These are phyloP conservation scores for Aspergillus terreus DNA, from an alignment of 2,329 filamentous ascomycete genomes.

Conservation along the genomic window DNA sequence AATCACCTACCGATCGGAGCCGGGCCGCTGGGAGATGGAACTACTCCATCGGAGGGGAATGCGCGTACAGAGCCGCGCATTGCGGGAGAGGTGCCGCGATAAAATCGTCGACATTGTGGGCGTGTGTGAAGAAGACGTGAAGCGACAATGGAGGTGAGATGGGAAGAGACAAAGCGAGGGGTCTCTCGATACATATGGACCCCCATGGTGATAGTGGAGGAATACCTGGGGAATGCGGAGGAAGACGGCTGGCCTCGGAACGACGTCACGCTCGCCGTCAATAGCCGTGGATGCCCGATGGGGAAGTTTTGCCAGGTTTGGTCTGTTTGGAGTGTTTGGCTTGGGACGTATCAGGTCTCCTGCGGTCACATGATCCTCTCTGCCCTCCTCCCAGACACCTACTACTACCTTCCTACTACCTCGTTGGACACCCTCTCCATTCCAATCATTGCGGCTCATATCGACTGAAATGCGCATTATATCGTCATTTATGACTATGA, in stretches of 20 bases:
- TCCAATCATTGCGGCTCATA: no score
- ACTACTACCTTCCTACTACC: not conserved
- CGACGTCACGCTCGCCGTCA: slow-evolving; percentile 15
- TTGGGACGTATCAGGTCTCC: not conserved
- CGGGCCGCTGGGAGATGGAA: slow-evolving; percentile 56
- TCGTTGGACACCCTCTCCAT: no score
- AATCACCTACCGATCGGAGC: slow-evolving; percentile 54
- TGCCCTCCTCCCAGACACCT: not conserved
- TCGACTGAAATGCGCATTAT: no score
- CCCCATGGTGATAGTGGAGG: not conserved
- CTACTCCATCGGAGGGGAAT: slow-evolving; percentile 45
- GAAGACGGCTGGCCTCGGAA: slow-evolving; percentile 16
- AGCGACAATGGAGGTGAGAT: not conserved
- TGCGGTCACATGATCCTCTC: not conserved
- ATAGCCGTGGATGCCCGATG: slow-evolving; percentile 9
- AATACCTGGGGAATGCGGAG: slow-evolving; percentile 11
- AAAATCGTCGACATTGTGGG: slow-evolving; percentile 10
- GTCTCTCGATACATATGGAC: not conserved
- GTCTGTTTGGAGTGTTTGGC: not conserved
- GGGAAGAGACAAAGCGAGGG: not conserved
- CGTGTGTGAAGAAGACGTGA: not conserved
- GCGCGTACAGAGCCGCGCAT: not conserved
- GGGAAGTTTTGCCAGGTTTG: not conserved
- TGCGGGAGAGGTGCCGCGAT: slow-evolving; percentile 9
- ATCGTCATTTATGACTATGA: no score